A percentile compares a stretch with the other conserved stretches of the same genome.
These are phyloP conservation scores for Phytophthora pluvialis DNA, from an alignment of 352 stramenopile species.

Conservation along the genomic window DNA sequence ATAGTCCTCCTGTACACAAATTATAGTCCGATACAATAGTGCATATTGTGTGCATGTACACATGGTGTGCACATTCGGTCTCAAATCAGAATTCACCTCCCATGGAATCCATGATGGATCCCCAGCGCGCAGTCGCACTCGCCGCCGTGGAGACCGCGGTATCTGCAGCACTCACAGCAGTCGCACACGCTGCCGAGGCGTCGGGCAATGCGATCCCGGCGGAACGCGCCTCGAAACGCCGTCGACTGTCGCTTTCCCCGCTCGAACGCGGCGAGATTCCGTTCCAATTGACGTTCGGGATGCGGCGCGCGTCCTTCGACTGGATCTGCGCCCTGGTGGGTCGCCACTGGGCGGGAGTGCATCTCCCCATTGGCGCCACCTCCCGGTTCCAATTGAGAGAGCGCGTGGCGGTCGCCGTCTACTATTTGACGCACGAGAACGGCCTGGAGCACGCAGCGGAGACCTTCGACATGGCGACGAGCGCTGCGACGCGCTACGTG, in stretches of 20 bases:
- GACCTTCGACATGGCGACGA: constrained; percentile 10
- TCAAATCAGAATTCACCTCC: constrained; percentile 13
- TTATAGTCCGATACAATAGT: constrained; percentile 13
- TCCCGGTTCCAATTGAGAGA: constrained; percentile 10
- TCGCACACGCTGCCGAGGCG: constrained; percentile 4
- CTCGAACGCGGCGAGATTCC: constrained; percentile 6
- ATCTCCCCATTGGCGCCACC: not conserved
- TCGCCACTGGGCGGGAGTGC: constrained; percentile 6
- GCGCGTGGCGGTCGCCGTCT: constrained; percentile 19
- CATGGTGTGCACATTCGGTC: not conserved
- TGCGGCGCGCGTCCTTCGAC: constrained; percentile 25
- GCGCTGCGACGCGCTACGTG: constrained; percentile 16
- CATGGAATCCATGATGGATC: constrained; percentile 1
- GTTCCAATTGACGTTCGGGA: constrained; percentile 15
- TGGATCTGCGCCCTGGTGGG: constrained; percentile 16
- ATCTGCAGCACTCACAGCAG: constrained; percentile 8
- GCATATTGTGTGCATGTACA: not conserved
- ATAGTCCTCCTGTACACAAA: not conserved
- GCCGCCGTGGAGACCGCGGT: constrained; percentile 18
- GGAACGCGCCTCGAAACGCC: constrained; percentile 6
- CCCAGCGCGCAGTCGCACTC: constrained; percentile 11
- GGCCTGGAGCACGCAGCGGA: constrained; percentile 6
- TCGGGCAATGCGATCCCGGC: not conserved
- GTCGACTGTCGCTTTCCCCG: constrained; percentile 14
- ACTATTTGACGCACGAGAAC: constrained; percentile 21